Percentiles rank a stretch among this genome's conserved stretches.
Evolutionary conservation across 768 basidiomycete species (phyloP).

Genomic region (Pulveroboletus sp.): DNA sequence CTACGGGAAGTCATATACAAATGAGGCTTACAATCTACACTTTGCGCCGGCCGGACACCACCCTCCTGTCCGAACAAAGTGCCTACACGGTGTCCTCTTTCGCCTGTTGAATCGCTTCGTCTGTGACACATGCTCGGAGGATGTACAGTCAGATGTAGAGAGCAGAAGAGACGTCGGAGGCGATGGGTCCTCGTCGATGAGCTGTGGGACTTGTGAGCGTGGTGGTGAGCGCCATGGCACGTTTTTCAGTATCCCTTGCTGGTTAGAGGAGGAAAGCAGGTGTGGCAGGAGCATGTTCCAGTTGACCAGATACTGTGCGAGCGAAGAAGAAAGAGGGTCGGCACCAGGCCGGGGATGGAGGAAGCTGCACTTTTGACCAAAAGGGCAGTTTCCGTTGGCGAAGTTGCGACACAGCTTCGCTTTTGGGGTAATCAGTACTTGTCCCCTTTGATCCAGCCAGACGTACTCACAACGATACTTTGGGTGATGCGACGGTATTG

Average conservation of each 20-base stretch:
- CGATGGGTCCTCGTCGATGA: slow-evolving; percentile 21
- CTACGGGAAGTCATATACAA: background rate
- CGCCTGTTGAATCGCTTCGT: background rate
- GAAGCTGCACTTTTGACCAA: slow-evolving; percentile 38
- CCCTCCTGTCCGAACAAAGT: slow-evolving; percentile 40
- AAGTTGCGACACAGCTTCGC: slow-evolving; percentile 39
- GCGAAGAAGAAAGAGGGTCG: slow-evolving; percentile 12
- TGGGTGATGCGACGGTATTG: slow-evolving; percentile 14
- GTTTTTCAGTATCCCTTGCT: background rate
- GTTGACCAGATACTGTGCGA: slow-evolving; percentile 12
- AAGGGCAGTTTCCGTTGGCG: slow-evolving; percentile 34
- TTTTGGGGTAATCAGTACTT: slow-evolving; percentile 11
- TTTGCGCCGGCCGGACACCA: slow-evolving; percentile 41
- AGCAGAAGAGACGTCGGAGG: slow-evolving; percentile 20
- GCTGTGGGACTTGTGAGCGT: slow-evolving; percentile 2
- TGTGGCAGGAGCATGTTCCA: slow-evolving; percentile 21
- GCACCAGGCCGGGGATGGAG: slow-evolving; percentile 27
- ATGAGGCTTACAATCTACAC: slow-evolving; percentile 40
- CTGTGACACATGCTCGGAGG: slow-evolving; percentile 7
- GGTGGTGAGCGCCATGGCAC: slow-evolving; percentile 5
- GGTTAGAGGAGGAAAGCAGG: slow-evolving; percentile 9
- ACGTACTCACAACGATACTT: slow-evolving; percentile 32
- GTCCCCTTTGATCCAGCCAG: background rate
- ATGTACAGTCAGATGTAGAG: slow-evolving; percentile 21
- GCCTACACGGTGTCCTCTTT: slow-evolving; percentile 40